phyloP scores from a whole-genome alignment of 345 rosid genomes.

The Rhodamnia argentea region DNA sequence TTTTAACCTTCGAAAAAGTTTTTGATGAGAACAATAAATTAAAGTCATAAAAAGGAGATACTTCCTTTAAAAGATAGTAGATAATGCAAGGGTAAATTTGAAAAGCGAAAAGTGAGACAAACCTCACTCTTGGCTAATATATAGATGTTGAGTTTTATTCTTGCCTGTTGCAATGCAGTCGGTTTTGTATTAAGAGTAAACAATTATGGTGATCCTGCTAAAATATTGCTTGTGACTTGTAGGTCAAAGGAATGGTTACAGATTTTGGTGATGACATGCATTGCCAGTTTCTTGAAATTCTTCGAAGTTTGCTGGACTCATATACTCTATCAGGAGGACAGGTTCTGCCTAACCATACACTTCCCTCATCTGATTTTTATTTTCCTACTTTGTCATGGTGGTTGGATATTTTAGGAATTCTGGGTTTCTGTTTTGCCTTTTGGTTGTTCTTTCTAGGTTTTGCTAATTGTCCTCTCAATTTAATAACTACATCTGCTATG shows the following conservation, averaged over 20 bases:
- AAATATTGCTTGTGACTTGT: constrained; percentile 4
- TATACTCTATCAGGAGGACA: constrained; percentile 66
- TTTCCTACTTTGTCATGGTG: background rate
- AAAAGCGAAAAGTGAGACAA: background rate
- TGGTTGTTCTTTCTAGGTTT: background rate
- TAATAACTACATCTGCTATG: background rate
- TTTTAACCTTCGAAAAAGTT: background rate
- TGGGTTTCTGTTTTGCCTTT: background rate
- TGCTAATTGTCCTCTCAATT: background rate
- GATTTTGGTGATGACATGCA: constrained; percentile 95
- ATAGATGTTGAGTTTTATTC: background rate
- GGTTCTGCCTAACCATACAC: constrained; percentile 22
- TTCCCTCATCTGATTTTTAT: background rate
- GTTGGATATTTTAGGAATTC: background rate
- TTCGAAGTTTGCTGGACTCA: constrained; percentile 91
- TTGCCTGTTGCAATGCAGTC: background rate
- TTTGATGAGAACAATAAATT: background rate
- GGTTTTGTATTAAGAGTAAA: background rate
- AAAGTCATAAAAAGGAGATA: background rate
- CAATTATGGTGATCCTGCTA: background rate
- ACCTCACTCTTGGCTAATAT: background rate
- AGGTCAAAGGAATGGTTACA: constrained; percentile 96
- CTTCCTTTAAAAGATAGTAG: background rate
- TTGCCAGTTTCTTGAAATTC: constrained; percentile 96
- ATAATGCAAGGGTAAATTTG: background rate